Conservation (phyloP, 2,329 filamentous ascomycete genomes). For the Ceratocystis ficicola region DNA sequence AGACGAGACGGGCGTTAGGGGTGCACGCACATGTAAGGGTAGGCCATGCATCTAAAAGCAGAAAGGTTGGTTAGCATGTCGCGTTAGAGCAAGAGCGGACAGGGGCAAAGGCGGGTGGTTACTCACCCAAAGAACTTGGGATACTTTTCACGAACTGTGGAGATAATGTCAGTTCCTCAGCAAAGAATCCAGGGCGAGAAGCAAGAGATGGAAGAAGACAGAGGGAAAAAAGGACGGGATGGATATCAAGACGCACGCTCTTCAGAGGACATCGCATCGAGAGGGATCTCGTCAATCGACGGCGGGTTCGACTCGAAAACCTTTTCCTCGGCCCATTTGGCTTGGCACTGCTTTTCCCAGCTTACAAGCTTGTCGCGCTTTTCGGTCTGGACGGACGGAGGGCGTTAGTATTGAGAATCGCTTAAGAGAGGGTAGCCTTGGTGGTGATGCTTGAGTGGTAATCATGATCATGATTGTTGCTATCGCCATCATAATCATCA, state of each 20-base stretch:
- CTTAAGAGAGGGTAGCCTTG: constrained; percentile 13
- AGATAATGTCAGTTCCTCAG: background rate
- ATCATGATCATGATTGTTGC: background rate
- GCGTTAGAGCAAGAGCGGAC: background rate
- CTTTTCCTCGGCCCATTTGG: constrained; percentile 54
- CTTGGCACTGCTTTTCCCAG: constrained; percentile 70
- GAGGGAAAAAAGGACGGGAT: background rate
- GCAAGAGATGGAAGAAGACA: background rate
- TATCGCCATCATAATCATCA: background rate
- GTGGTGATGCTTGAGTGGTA: background rate
- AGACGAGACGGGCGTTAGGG: background rate
- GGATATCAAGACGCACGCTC: constrained; percentile 34
- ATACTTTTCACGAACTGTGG: constrained; percentile 53
- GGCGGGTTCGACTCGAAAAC: constrained; percentile 84
- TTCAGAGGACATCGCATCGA: constrained; percentile 57
- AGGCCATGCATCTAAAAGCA: constrained; percentile 31
- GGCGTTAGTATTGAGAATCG: background rate
- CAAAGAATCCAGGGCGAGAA: background rate
- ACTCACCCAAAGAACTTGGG: constrained; percentile 73
- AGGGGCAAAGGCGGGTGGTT: constrained; percentile 26
- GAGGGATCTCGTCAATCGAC: constrained; percentile 61
- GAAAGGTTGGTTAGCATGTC: background rate
- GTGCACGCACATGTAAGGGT: constrained; percentile 30
- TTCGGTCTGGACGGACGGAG: constrained; percentile 48
- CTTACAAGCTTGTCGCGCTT: constrained; percentile 73